phyloP scores from a whole-genome alignment of 2,329 filamentous ascomycete genomes.

The Parastagonospora avenae region DNA sequence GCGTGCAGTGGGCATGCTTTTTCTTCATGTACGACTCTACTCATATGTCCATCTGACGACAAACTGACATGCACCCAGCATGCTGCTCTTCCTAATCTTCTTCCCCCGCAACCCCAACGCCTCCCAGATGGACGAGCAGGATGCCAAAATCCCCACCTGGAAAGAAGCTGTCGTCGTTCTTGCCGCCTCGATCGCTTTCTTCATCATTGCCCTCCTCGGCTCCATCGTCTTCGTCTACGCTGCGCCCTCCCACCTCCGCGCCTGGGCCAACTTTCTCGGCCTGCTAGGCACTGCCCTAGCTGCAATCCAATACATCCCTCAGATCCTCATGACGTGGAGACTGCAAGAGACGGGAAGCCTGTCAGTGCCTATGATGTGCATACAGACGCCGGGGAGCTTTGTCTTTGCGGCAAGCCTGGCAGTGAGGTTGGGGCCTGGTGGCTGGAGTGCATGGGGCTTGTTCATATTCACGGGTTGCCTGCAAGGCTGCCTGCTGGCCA shows the following conservation, averaged over 20 bases:
- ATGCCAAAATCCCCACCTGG: conserved; percentile 60
- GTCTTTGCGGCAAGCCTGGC: conserved; percentile 87
- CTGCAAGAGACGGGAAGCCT: conserved; percentile 87
- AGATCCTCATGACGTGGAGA: conserved; percentile 89
- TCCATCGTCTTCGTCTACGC: conserved; percentile 69
- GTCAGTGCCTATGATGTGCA: conserved; percentile 97
- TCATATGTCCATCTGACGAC: neutral
- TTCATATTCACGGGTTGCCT: conserved; percentile 84
- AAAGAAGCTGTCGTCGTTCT: conserved; percentile 80
- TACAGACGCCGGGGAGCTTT: conserved; percentile 92
- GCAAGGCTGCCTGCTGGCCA: conserved; percentile 78
- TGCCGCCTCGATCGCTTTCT: conserved; percentile 73
- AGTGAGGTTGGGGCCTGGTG: conserved; percentile 74
- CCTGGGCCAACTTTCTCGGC: conserved; percentile 86
- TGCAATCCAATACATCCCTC: conserved; percentile 89
- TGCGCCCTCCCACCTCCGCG: conserved; percentile 66
- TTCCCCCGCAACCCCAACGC: conserved; percentile 60
- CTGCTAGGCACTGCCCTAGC: conserved; percentile 79
- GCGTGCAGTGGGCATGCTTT: conserved; percentile 90
- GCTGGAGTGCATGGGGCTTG: conserved; percentile 96
- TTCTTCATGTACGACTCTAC: conserved; percentile 73
- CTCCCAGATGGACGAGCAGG: conserved; percentile 31
- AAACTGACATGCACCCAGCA: conserved; percentile 57
- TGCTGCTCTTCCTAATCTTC: conserved; percentile 93
- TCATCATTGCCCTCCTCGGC: conserved; percentile 69